phyloP scores from a whole-genome alignment of 495 filamentous ascomycete species.

The Talaromyces trachyspermus region DNA sequence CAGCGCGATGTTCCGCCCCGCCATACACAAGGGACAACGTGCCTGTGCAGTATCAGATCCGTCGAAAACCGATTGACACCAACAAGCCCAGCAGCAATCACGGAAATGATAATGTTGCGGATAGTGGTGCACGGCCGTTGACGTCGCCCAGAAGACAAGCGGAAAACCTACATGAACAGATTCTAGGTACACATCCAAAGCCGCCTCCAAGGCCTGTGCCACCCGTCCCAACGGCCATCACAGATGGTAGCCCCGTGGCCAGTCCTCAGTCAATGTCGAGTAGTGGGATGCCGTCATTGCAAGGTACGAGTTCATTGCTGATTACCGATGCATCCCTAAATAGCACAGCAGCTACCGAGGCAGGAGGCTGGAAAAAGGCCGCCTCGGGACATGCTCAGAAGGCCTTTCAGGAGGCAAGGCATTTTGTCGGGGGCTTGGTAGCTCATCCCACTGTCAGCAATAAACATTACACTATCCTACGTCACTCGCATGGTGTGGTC shows the following conservation, averaged over 20 bases:
- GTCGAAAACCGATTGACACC: constrained; percentile 2
- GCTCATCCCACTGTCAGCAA: constrained; percentile 55
- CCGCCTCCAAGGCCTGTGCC: not conserved
- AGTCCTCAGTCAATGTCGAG: not conserved
- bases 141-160: not conserved
- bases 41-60: constrained; percentile 5
- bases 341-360: not conserved
- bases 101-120: not conserved
- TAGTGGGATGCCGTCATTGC: not conserved
- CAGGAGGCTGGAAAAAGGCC: constrained; percentile 4
- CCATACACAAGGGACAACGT: not conserved
- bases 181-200: too few relatives aligned
- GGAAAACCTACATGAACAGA: not conserved
- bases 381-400: constrained; percentile 17
- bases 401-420: constrained; percentile 48
- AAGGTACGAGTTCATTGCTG: not conserved
- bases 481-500: constrained; percentile 55
- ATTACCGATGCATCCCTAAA: not conserved
- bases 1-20: not conserved
- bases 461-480: constrained; percentile 58
- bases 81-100: not conserved
- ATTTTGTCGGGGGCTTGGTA: constrained; percentile 58
- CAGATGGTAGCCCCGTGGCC: not conserved
- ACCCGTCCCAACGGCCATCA: not conserved
- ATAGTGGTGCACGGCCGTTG: not conserved